Percentiles rank a stretch among this genome's conserved stretches.
These are phyloP conservation scores for Penicillium sumatraense DNA, from an alignment of 2,329 filamentous ascomycete species.

Conservation along the genomic window DNA sequence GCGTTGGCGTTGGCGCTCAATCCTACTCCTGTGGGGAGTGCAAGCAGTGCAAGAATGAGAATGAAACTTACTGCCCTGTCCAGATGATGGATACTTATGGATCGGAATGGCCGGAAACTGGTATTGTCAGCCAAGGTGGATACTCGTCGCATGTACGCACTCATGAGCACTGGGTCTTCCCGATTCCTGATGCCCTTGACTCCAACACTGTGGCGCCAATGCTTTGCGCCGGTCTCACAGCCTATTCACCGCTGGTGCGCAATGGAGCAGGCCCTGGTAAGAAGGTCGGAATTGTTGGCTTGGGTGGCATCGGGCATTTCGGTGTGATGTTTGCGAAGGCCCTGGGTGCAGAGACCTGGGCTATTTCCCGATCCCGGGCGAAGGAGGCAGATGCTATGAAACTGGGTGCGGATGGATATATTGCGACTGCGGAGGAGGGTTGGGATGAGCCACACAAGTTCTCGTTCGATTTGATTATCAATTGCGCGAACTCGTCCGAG, in stretches of 20 bases:
- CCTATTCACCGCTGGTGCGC: constrained; percentile 76
- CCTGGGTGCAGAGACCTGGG: constrained; percentile 65
- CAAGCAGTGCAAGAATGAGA: constrained; percentile 67
- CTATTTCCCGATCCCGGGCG: constrained; percentile 62
- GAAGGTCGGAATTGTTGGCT: constrained; percentile 46
- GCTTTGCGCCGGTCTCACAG: constrained; percentile 83
- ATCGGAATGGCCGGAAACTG: constrained; percentile 61
- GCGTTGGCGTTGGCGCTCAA: constrained; percentile 72
- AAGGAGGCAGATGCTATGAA: constrained; percentile 65
- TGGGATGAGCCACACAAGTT: constrained; percentile 61
- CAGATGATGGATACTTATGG: constrained; percentile 56
- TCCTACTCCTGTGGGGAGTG: constrained; percentile 68
- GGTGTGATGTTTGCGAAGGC: constrained; percentile 72
- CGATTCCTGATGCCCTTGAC: constrained; percentile 72
- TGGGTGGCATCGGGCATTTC: constrained; percentile 73
- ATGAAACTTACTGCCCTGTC: constrained; percentile 71
- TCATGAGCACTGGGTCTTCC: constrained; percentile 74
- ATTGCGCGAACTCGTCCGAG: constrained; percentile 77
- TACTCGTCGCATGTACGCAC: constrained; percentile 71
- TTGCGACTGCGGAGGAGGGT: constrained; percentile 60
- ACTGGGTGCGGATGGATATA: constrained; percentile 65
- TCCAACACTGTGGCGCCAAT: constrained; percentile 71
- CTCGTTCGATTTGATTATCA: constrained; percentile 69
- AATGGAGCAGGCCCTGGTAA: constrained; percentile 73
- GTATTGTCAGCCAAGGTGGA: constrained; percentile 69